Evolutionary conservation across 805 yeast species (phyloP).

Genomic region (Candida suzukii): DNA sequence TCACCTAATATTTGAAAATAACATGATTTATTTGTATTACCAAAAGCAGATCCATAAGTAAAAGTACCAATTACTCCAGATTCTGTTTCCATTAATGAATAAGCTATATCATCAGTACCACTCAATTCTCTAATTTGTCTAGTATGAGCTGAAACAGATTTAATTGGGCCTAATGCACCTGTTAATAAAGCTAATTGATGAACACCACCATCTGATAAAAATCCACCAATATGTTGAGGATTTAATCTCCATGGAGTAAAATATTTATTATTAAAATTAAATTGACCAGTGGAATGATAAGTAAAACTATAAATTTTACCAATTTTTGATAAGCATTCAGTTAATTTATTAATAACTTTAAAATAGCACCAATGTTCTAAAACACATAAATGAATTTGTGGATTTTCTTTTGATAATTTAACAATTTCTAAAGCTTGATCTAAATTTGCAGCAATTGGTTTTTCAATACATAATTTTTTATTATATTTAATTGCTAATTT

Average conservation of each 20-base stretch:
- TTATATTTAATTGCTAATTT: slow-evolving; percentile 62
- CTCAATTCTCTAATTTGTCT: slow-evolving; percentile 69
- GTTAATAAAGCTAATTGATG: slow-evolving; percentile 88
- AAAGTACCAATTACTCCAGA: slow-evolving; percentile 69
- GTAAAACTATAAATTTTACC: slow-evolving; percentile 70
- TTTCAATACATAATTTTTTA: slow-evolving; percentile 80
- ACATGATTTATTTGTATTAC: slow-evolving; percentile 67
- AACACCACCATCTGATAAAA: slow-evolving; percentile 91
- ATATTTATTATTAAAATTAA: slow-evolving; percentile 53
- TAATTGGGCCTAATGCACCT: slow-evolving; percentile 70
- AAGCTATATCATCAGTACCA: slow-evolving; percentile 78
- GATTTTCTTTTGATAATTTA: slow-evolving; percentile 49
- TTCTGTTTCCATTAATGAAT: slow-evolving; percentile 59
- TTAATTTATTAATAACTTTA: slow-evolving; percentile 48
- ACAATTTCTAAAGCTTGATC: slow-evolving; percentile 79
- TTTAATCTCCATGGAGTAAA: slow-evolving; percentile 81
- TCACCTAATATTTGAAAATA: slow-evolving; percentile 70
- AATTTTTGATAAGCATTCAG: slow-evolving; percentile 56
- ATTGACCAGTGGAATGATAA: slow-evolving; percentile 69
- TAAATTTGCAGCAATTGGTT: slow-evolving; percentile 86
- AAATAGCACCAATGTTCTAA: slow-evolving; percentile 85
- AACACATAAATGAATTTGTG: slow-evolving; percentile 58
- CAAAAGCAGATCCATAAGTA: slow-evolving; percentile 82
- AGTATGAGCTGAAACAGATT: slow-evolving; percentile 66
- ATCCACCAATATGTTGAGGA: slow-evolving; percentile 93